Evolutionary conservation across 2,329 filamentous ascomycete species (phyloP), one percentile per base, ranked within the genome.

Genomic region (Myriosclerotinia scirpicola): DNA sequence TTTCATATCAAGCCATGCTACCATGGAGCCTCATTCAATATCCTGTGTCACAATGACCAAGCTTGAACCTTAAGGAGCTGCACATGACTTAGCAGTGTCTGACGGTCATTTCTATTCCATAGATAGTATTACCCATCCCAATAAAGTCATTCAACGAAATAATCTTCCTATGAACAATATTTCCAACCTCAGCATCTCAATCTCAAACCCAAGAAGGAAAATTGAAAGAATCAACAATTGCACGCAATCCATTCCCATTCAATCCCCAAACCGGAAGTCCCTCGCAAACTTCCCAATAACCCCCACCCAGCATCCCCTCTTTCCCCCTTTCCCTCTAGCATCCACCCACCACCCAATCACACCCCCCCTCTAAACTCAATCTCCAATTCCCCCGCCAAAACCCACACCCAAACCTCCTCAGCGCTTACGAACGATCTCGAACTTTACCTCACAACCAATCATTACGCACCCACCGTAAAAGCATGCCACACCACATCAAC

Each of bases 381-480:
- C 61, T 50, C 62, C 34, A 52, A 14, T 17, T 59, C 40, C 55
- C 40, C 55, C 55, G 55, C 40, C 55, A 46, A 59, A 34, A 46
- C 17, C 54, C 54, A 65, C 44, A 40, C 36, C 5, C 9, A 26
- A 26, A 22, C 14, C 26, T 55, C 53, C 53, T 65, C 42, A 40
- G 63, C 63, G 63, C 63, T 65, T 65, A 65, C 26, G 38, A 36
- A 40, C 30, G 20, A 58, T 12, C 20, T 40, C 17, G 38, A 20
- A n/a, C 46, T 22, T 52, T n/a, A 2, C 30, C 11, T n/a, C 8
- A 3, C 2, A 38, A 36, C 63, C 63, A 65, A 65, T 52, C 17
- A 53, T 9, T n/a, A n/a, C 11, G 17, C 53, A 30, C 14, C 14
- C 34, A 65, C 38, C 46, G 36, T 20, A 53, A 60, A 53, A 53